These are phyloP conservation scores for Blastobotrys parvus DNA, from an alignment of 805 yeast species.

Conservation along the genomic window DNA sequence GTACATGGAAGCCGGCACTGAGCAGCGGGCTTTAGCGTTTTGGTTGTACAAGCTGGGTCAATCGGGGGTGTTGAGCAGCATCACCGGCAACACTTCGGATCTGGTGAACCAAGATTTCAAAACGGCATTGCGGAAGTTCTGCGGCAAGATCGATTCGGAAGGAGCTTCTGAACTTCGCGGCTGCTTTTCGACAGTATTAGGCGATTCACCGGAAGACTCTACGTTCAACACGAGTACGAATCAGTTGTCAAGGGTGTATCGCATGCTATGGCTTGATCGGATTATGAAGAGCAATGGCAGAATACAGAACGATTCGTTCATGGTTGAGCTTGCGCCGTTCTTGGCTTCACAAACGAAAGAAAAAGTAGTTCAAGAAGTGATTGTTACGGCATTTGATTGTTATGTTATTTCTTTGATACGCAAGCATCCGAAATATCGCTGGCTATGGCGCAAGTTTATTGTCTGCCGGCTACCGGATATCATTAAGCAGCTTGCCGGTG, in stretches of 20 bases:
- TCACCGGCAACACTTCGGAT: too few species aligned
- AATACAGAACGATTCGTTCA: constrained; percentile 14
- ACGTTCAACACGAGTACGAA: neutral
- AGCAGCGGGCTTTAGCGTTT: neutral
- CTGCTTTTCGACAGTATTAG: neutral
- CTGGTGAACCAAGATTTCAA: neutral
- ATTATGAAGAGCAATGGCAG: constrained; percentile 12
- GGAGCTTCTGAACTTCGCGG: neutral
- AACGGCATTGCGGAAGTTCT: neutral
- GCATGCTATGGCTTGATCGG: constrained; percentile 20
- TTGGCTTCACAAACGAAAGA: constrained; percentile 4
- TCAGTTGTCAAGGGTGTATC: constrained; percentile 13
- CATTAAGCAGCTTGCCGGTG: constrained; percentile 26
- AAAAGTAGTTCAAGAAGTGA: constrained; percentile 31
- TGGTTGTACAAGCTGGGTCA: neutral
- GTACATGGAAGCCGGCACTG: constrained; percentile 1
- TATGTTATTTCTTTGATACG: constrained; percentile 32
- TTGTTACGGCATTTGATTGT: constrained; percentile 39
- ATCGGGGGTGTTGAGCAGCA: too few species aligned
- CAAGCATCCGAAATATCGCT: constrained; percentile 27
- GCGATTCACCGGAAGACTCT: neutral
- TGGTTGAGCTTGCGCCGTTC: constrained; percentile 10
- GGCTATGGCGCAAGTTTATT: constrained; percentile 40
- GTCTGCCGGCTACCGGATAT: constrained; percentile 40
- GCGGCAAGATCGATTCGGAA: neutral